A percentile compares a stretch with the other conserved stretches of the same genome.
Evolutionary conservation across 2,329 filamentous ascomycete genomes (phyloP).

Genomic region (Plectosphaerella sp.): DNA sequence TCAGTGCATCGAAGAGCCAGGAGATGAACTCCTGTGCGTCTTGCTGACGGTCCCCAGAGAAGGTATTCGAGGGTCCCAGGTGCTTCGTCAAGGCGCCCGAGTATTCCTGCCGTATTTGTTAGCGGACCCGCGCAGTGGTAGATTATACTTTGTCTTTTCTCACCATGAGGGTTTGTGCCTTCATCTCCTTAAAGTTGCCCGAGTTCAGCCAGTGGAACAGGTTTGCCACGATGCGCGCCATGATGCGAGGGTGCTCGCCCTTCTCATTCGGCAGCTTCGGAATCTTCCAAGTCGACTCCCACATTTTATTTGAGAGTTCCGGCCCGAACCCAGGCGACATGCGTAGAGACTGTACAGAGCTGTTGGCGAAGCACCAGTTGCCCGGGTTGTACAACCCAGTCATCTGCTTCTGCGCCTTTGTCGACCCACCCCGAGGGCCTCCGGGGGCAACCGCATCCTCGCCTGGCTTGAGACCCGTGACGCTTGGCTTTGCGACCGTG

Average conservation of each 20-base stretch:
- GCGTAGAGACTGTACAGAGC: slow-evolving; percentile 78
- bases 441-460: slow-evolving; percentile 8
- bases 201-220: slow-evolving; percentile 53
- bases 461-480: slow-evolving; percentile 60
- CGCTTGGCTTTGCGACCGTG: slow-evolving; percentile 65
- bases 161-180: slow-evolving; percentile 55
- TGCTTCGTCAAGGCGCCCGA: background rate
- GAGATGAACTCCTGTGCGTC: slow-evolving; percentile 88
- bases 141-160: slow-evolving; percentile 15
- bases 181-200: slow-evolving; percentile 45
- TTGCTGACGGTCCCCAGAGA: slow-evolving; percentile 65
- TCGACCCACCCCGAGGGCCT: background rate
- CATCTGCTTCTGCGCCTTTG: slow-evolving; percentile 35
- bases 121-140: background rate
- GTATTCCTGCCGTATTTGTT: background rate
- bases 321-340: slow-evolving; percentile 66
- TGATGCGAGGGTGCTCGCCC: slow-evolving; percentile 50
- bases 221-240: slow-evolving; percentile 56
- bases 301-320: slow-evolving; percentile 54
- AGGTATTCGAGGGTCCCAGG: background rate
- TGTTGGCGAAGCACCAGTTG: slow-evolving; percentile 88
- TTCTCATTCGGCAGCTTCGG: slow-evolving; percentile 57
- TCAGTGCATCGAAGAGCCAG: slow-evolving; percentile 75
- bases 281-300: slow-evolving; percentile 63
- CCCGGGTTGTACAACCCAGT: slow-evolving; percentile 78